Percentiles rank a stretch among this genome's conserved stretches.
Evolutionary conservation across 2,329 filamentous ascomycete species (phyloP).

Genomic region (Hyphodiscus sp.): DNA sequence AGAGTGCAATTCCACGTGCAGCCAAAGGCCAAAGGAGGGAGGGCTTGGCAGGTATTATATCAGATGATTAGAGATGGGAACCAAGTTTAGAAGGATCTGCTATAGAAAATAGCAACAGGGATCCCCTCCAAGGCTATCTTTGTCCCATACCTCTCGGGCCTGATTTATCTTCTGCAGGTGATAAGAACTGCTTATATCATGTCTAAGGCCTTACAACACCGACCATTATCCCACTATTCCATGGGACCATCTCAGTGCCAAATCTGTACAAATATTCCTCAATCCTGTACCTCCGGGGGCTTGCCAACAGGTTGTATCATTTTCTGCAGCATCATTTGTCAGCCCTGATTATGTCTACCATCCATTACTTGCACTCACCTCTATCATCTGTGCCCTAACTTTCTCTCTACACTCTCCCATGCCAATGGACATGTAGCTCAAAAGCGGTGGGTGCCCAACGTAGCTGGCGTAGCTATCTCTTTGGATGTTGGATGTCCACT

Average conservation of each 20-base stretch:
- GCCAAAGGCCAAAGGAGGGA: too few relatives aligned
- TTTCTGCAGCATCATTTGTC: conserved; percentile 39
- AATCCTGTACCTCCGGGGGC: conserved; percentile 53
- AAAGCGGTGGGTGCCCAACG: conserved; percentile 79
- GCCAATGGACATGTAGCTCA: conserved; percentile 84
- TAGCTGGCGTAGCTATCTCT: conserved; percentile 89
- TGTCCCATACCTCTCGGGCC: too few relatives aligned
- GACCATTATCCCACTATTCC: not conserved
- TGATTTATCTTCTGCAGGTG: too few relatives aligned
- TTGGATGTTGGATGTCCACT: conserved; percentile 93
- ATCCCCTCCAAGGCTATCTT: too few relatives aligned
- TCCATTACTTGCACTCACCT: conserved; percentile 39
- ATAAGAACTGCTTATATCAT: too few relatives aligned
- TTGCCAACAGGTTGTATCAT: conserved; percentile 63
- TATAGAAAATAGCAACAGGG: too few relatives aligned
- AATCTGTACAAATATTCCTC: conserved; percentile 5
- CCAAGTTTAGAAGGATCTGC: too few relatives aligned
- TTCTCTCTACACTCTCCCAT: conserved; percentile 80
- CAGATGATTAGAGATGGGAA: too few relatives aligned
- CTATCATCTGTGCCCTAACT: conserved; percentile 72
- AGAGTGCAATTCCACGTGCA: too few relatives aligned
- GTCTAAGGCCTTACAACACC: not conserved
- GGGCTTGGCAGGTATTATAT: too few relatives aligned
- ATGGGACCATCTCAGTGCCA: too few relatives aligned
- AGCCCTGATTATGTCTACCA: conserved; percentile 1